These are phyloP conservation scores for Pseudomicrostroma phylloplanum DNA, from an alignment of 1,284 basidiomycete genomes.

Conservation along the genomic window DNA sequence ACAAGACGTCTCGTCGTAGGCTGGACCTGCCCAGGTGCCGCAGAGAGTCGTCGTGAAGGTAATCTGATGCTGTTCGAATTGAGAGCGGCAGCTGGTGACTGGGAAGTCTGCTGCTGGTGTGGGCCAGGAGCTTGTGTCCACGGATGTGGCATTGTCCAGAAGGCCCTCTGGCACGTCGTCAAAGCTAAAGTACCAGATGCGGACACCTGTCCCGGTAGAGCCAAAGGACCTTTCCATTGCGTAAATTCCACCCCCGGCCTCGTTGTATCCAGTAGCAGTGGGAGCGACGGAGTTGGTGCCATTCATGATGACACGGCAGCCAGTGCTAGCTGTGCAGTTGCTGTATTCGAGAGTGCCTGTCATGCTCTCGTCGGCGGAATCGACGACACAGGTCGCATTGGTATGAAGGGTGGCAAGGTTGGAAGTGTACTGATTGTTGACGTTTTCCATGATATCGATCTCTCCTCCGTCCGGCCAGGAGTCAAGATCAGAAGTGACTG, in stretches of 20 bases:
- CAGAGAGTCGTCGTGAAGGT: slow-evolving; percentile 46
- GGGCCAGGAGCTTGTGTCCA: slow-evolving; percentile 36
- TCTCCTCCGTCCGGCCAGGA: slow-evolving; percentile 45
- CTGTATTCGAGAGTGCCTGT: slow-evolving; percentile 27
- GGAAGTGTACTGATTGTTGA: slow-evolving; percentile 36
- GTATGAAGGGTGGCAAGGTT: slow-evolving; percentile 40
- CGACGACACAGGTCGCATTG: slow-evolving; percentile 23
- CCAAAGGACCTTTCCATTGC: slow-evolving; percentile 46
- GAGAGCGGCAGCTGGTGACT: slow-evolving; percentile 30
- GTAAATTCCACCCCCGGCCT: slow-evolving; percentile 36
- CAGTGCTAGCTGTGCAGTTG: slow-evolving; percentile 37
- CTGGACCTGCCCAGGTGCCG: slow-evolving; percentile 38
- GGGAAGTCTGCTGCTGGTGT: slow-evolving; percentile 34
- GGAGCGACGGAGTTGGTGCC: slow-evolving; percentile 14
- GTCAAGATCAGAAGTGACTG: slow-evolving; percentile 30
- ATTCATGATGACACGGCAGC: slow-evolving; percentile 40
- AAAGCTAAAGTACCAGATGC: slow-evolving; percentile 44
- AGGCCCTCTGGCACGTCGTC: slow-evolving; percentile 24
- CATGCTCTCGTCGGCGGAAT: slow-evolving; percentile 12
- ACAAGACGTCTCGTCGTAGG: slow-evolving; percentile 18
- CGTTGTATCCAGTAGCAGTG: slow-evolving; percentile 42
- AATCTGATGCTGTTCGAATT: slow-evolving; percentile 39
- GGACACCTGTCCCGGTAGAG: slow-evolving; percentile 37
- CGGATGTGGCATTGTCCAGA: slow-evolving; percentile 15
- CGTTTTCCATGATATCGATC: slow-evolving; percentile 48